Evolutionary conservation across 331 rosid species (phyloP), one percentile per base, ranked within the genome.

Genomic region (Erythrophleum ivorense): DNA sequence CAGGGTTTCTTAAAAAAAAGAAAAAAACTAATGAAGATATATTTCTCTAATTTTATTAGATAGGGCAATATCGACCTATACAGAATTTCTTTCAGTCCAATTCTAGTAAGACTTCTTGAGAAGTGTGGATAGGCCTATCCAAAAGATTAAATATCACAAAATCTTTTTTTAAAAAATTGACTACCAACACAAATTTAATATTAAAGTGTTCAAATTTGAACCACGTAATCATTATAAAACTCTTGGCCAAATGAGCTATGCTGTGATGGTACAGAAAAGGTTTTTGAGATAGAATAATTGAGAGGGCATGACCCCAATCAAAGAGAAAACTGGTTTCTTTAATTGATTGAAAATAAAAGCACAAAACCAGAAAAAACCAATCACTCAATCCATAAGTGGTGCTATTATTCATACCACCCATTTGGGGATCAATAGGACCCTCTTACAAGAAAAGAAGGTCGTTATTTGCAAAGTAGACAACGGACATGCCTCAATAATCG

Each of bases 401-500:
- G 89, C 59, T 79, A 91, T 90, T 24, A 91, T 89, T 85, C 2
- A 73, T 59, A 78, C 84, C 91, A 83, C 87, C 86, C 80, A 85
- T 71, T 62, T 33, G 74, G 91, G 90, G 85, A 71, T 83, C 76
- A 86, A 81, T 18, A 66, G 90, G 89, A 81, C 88, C 87, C 88
- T n/a, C 63, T 19, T 57, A 4, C 63, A n/a, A 57, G 7, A 19
- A 9, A 57, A 57, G 12, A 38, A 38, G 41, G 41, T 38, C 41
- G 41, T 38, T 38, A 38, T 38, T 38, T 38, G 41, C 6, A 57
- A 58, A 24, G 65, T 24, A 5, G 16, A 21, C 38, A 60, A 60
- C 66, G 3, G 38, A 3, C 0, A 36, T 1, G 36, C 36, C 65
- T 24, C 9, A 9, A 19, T 58, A 19, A 19, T 58, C 85, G 9